Evolutionary conservation across 2,329 filamentous ascomycete species (phyloP).

Genomic region (Arthrobotrys entomopaga): DNA sequence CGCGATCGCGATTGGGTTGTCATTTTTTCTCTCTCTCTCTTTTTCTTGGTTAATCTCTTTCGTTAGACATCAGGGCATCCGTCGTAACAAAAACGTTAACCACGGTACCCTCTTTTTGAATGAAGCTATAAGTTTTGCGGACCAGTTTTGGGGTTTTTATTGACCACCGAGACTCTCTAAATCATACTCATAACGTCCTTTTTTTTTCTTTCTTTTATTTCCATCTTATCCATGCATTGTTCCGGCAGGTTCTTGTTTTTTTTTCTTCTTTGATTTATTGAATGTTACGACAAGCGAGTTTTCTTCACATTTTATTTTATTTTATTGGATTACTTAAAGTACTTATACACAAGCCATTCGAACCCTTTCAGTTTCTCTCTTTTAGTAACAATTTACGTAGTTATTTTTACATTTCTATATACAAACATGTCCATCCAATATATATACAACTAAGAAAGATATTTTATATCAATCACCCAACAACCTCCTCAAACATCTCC

Average conservation of each 20-base stretch:
- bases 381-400: background rate
- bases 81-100: too few relatives aligned
- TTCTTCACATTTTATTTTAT: conserved; percentile 14
- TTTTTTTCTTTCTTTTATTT: background rate
- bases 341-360: conserved; percentile 16
- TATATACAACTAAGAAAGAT: background rate
- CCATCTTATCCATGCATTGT: conserved; percentile 24
- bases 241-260: conserved; percentile 29
- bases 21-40: background rate
- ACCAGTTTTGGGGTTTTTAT: too few relatives aligned
- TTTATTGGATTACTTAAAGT: conserved; percentile 1
- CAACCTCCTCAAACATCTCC: conserved; percentile 75
- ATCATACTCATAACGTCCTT: background rate
- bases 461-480: conserved; percentile 2
- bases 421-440: too few relatives aligned
- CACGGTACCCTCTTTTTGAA: too few relatives aligned
- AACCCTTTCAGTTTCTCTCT: background rate
- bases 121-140: too few relatives aligned
- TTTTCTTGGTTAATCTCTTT: too few relatives aligned
- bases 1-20: background rate
- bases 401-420: background rate
- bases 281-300: conserved; percentile 30
- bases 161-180: too few relatives aligned
- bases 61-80: too few relatives aligned
- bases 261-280: background rate